phyloP scores from a whole-genome alignment of 2,329 filamentous ascomycete species.

The Cercospora sesami region DNA sequence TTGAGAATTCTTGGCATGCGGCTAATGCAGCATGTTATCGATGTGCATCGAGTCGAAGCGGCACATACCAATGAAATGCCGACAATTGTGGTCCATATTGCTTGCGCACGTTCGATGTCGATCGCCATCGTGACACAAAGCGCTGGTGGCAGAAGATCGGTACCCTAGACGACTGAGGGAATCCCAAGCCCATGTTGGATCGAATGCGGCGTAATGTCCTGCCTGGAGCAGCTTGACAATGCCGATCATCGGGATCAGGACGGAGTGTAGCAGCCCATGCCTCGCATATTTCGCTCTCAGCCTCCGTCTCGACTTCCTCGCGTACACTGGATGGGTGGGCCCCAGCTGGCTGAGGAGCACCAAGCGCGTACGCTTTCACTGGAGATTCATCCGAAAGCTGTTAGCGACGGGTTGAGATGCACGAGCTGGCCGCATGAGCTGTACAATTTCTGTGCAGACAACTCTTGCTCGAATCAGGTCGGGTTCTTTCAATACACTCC shows the following conservation, averaged over 20 bases:
- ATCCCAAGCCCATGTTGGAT: background rate
- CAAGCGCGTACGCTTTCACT: background rate
- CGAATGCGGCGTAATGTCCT: background rate
- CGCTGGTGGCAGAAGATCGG: background rate
- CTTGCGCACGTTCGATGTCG: background rate
- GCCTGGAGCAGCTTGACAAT: background rate
- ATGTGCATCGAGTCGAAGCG: constrained; percentile 12
- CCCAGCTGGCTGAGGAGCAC: background rate
- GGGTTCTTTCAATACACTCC: background rate
- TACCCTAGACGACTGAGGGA: background rate
- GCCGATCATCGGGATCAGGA: background rate
- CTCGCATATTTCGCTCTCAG: background rate
- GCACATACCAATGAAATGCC: background rate
- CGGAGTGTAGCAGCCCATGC: background rate
- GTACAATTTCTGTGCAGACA: background rate
- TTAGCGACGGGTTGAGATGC: background rate
- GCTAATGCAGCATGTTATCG: constrained; percentile 17
- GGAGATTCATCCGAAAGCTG: background rate
- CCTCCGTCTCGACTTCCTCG: background rate
- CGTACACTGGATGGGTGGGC: background rate
- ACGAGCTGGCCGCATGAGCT: background rate
- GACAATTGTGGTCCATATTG: background rate
- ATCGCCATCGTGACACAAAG: background rate
- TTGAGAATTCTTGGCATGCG: background rate
- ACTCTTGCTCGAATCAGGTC: background rate